Conservation (phyloP, 2,329 filamentous ascomycete genomes). For the Colletotrichum musicola region DNA sequence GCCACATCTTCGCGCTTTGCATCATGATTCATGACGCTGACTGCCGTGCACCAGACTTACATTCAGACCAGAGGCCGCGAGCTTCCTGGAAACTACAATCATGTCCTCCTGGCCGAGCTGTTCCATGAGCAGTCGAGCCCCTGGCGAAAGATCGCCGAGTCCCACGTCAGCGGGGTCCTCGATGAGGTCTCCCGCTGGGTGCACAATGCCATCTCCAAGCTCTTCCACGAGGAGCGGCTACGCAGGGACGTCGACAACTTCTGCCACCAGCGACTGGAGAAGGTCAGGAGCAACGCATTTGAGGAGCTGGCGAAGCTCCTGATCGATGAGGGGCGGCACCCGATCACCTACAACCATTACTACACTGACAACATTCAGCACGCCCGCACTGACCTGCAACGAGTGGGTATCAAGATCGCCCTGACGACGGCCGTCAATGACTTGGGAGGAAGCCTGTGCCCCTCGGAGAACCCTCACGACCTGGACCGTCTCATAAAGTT, state of each 20-base stretch:
- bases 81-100: constrained; percentile 71
- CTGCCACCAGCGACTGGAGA: background rate
- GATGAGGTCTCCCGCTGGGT: too few relatives aligned
- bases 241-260: background rate
- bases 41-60: background rate
- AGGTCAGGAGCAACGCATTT: background rate
- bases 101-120: constrained; percentile 68
- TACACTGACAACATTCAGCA: constrained; percentile 55
- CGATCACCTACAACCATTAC: constrained; percentile 67
- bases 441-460: accelerated
- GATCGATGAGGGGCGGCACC: constrained; percentile 49
- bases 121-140: constrained; percentile 70
- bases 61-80: constrained; percentile 54
- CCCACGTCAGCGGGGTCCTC: too few relatives aligned
- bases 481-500: background rate
- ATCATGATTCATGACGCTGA: too few relatives aligned
- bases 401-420: background rate
- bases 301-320: constrained; percentile 23
- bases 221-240: constrained; percentile 13
- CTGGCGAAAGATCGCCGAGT: constrained; percentile 54
- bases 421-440: background rate
- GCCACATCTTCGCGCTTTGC: too few relatives aligned
- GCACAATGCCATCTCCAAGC: background rate
- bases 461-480: accelerated
- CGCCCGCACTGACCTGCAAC: constrained; percentile 36